Evolutionary conservation across 2,329 filamentous ascomycete species (phyloP).

Genomic region (Phaeosphaeria sp.): DNA sequence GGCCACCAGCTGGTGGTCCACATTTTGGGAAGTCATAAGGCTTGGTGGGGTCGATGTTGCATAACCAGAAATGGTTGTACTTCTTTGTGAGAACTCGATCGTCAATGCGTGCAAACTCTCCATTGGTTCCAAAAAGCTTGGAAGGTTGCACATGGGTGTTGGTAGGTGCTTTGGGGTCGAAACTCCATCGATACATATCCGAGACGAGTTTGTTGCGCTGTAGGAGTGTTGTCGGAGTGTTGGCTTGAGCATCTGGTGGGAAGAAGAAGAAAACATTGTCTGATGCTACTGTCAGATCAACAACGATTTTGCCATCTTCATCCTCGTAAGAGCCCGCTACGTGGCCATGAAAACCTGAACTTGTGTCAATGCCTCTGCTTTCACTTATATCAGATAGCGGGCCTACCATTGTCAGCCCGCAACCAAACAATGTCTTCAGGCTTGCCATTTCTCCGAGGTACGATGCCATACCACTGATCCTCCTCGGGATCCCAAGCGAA

Average conservation of each 20-base stretch:
- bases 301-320: conserved; percentile 43
- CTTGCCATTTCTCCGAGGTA: conserved; percentile 59
- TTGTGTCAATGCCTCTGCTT: neutral
- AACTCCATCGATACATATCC: conserved; percentile 49
- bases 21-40: conserved; percentile 43
- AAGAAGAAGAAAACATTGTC: conserved; percentile 55
- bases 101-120: conserved; percentile 56
- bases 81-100: conserved; percentile 51
- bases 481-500: conserved; percentile 57
- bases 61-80: conserved; percentile 52
- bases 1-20: conserved; percentile 36
- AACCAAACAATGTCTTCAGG: conserved; percentile 63
- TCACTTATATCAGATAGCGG: neutral
- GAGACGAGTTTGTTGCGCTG: conserved; percentile 52
- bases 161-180: conserved; percentile 45
- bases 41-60: conserved; percentile 45
- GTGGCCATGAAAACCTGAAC: conserved; percentile 50
- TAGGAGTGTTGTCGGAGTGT: conserved; percentile 40
- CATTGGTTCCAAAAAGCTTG: conserved; percentile 47
- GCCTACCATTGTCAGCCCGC: conserved; percentile 57
- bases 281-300: conserved; percentile 50
- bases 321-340: conserved; percentile 54
- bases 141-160: conserved; percentile 37
- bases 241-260: conserved; percentile 44
- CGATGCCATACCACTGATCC: conserved; percentile 63